Evolutionary conservation across 2,329 filamentous ascomycete genomes (phyloP).

Genomic region (Stachybotrys chartarum): DNA sequence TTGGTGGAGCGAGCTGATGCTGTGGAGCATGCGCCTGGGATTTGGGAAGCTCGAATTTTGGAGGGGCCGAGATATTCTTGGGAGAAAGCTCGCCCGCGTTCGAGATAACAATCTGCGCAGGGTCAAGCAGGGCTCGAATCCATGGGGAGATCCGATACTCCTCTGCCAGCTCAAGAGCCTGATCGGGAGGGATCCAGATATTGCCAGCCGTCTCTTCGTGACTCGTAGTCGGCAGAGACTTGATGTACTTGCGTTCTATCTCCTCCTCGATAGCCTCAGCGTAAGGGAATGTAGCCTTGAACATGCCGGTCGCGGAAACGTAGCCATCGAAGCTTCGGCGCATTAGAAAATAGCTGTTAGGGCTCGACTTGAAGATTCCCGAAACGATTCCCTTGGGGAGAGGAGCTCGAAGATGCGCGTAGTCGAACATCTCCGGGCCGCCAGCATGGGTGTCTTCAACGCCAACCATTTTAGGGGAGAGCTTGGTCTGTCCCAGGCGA

Average conservation of each 20-base stretch:
- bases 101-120: slow-evolving; percentile 62
- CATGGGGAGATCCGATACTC: slow-evolving; percentile 83
- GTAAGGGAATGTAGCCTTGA: slow-evolving; percentile 82
- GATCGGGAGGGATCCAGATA: slow-evolving; percentile 83
- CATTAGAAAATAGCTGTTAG: slow-evolving; percentile 96
- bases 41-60: slow-evolving; percentile 60
- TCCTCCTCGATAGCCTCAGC: slow-evolving; percentile 67
- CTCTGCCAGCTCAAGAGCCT: slow-evolving; percentile 74
- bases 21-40: slow-evolving; percentile 17
- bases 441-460: slow-evolving; percentile 66
- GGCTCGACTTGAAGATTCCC: slow-evolving; percentile 84
- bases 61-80: slow-evolving; percentile 74
- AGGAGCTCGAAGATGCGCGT: slow-evolving; percentile 88
- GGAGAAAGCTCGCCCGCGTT: slow-evolving; percentile 59
- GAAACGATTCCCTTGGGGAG: slow-evolving; percentile 86
- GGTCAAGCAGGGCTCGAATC: slow-evolving; percentile 88
- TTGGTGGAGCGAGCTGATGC: slow-evolving; percentile 37
- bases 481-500: slow-evolving; percentile 85
- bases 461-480: slow-evolving; percentile 73
- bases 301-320: slow-evolving; percentile 84
- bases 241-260: slow-evolving; percentile 74
- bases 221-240: slow-evolving; percentile 72
- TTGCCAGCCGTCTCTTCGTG: slow-evolving; percentile 92
- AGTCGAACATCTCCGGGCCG: slow-evolving; percentile 82
- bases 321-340: slow-evolving; percentile 79